A percentile compares a stretch with the other conserved stretches of the same genome.
Conservation (phyloP, 352 stramenopile species). For the Phytophthora pinifolia region DNA sequence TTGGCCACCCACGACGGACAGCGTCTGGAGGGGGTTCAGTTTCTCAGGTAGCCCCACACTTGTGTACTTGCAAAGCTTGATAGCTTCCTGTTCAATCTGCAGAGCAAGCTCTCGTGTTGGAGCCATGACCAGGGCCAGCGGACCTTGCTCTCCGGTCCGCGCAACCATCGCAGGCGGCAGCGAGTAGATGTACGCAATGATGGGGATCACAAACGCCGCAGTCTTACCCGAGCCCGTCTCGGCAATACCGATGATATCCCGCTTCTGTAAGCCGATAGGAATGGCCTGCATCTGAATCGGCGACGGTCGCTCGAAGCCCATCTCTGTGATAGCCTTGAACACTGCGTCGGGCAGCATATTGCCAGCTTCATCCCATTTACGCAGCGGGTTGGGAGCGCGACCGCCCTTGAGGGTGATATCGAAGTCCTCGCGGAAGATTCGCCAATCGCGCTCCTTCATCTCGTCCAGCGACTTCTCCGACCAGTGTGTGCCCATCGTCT, state of each 20-base stretch:
- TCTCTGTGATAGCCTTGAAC: slow-evolving; percentile 87
- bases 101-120: slow-evolving; percentile 98
- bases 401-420: slow-evolving; percentile 96
- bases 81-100: slow-evolving; percentile 97
- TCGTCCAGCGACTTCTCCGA: slow-evolving; percentile 92
- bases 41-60: slow-evolving; percentile 59
- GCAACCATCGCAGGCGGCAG: slow-evolving; percentile 86
- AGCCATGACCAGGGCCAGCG: slow-evolving; percentile 97
- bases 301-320: slow-evolving; percentile 96
- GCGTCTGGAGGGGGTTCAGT: slow-evolving; percentile 73
- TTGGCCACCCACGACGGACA: slow-evolving; percentile 93
- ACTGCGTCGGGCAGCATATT: slow-evolving; percentile 64
- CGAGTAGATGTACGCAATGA: slow-evolving; percentile 95
- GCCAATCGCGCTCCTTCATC: slow-evolving; percentile 98
- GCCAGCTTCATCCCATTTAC: slow-evolving; percentile 88
- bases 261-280: slow-evolving; percentile 94
- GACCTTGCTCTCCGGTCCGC: slow-evolving; percentile 92
- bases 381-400: slow-evolving; percentile 91
- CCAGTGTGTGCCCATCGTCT: slow-evolving; percentile 89
- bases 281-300: slow-evolving; percentile 99
- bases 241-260: slow-evolving; percentile 99
- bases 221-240: slow-evolving; percentile 99
- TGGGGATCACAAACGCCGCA: slow-evolving; percentile 97
- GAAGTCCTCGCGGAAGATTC: slow-evolving; percentile 99
- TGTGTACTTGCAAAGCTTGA: slow-evolving; percentile 91